Conservation (phyloP, 148 eudicot genomes). For the Gaultheria prostrata region DNA sequence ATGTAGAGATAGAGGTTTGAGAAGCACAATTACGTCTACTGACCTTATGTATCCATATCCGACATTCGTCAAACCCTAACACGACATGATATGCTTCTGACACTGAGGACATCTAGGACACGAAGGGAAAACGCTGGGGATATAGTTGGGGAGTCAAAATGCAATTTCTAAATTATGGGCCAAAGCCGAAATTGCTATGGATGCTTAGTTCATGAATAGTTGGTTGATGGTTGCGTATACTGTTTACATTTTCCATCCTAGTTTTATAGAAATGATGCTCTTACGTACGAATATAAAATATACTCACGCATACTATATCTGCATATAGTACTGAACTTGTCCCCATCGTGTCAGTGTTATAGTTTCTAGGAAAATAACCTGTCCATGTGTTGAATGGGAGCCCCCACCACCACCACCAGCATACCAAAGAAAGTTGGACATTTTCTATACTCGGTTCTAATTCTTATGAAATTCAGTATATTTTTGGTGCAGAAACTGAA, state of each 20-base stretch:
- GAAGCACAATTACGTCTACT: neutral
- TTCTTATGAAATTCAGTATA: neutral
- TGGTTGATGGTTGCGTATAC: neutral
- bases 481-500: constrained; percentile 62
- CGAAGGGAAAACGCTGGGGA: neutral
- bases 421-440: neutral
- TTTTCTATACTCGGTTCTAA: constrained; percentile 30
- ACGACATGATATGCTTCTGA: neutral
- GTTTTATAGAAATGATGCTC: neutral
- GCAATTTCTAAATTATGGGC: neutral
- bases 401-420: neutral
- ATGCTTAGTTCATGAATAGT: neutral
- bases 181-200: neutral
- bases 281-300: neutral
- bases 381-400: neutral
- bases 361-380: neutral
- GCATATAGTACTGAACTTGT: neutral
- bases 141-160: neutral
- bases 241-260: neutral
- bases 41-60: neutral
- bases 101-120: neutral
- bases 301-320: neutral
- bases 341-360: neutral
- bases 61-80: neutral
- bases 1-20: neutral